A percentile compares a stretch with the other conserved stretches of the same genome.
Evolutionary conservation across 106 monocot genomes (phyloP).

Genomic region (Dioscorea dumetorum): DNA sequence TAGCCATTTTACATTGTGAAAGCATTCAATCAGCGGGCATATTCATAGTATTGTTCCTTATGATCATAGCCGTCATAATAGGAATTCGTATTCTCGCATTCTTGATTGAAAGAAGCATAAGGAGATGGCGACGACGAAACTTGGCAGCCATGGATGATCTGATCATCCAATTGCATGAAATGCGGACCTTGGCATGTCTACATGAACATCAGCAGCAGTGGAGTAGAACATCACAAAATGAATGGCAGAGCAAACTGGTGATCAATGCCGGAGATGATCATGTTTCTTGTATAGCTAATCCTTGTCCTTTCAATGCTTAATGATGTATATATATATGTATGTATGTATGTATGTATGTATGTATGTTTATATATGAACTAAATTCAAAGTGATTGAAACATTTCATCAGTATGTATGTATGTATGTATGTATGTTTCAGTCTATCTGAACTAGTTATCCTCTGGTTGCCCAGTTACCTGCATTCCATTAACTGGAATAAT

Average conservation of each 20-base stretch:
- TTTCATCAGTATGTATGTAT: neutral
- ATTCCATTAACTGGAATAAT: constrained; percentile 78
- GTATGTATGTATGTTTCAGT: too few species aligned
- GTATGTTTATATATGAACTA: neutral
- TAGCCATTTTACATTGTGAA: too few species aligned
- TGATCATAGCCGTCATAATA: too few species aligned
- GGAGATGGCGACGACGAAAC: too few species aligned
- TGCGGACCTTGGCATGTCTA: neutral
- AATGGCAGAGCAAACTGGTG: constrained; percentile 7
- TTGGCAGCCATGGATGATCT: too few species aligned
- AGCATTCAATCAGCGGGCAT: too few species aligned
- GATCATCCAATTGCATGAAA: too few species aligned
- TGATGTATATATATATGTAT: neutral
- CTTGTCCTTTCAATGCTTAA: neutral
- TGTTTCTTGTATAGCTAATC: constrained; percentile 1
- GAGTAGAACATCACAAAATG: neutral
- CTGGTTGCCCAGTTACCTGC: constrained; percentile 71
- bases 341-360: neutral
- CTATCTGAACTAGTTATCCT: constrained; percentile 60
- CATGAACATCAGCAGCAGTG: neutral
- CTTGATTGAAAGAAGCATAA: too few species aligned
- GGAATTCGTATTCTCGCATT: too few species aligned
- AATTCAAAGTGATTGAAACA: neutral
- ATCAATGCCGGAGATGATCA: constrained; percentile 1
- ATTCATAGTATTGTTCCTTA: too few species aligned